These are phyloP conservation scores for Poa pratensis DNA, from an alignment of 176 grass and related monocot genomes.

Conservation along the genomic window DNA sequence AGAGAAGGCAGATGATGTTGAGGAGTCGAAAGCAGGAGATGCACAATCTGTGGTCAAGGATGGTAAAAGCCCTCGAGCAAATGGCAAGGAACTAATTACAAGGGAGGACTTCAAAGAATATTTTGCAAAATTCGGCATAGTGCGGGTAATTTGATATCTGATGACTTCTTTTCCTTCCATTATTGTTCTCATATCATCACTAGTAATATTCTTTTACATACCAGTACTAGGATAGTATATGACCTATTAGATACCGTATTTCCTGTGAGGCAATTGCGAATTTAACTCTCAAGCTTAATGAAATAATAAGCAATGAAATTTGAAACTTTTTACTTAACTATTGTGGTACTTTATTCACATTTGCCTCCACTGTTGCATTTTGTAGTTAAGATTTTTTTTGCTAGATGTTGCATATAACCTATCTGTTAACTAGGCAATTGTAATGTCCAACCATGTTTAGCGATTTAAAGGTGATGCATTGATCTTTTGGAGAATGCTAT, in stretches of 20 bases:
- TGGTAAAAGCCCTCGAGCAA: constrained; percentile 37
- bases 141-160: constrained; percentile 68
- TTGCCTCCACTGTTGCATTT: background rate
- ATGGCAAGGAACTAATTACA: constrained; percentile 46
- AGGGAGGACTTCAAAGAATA: constrained; percentile 82
- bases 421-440: constrained; percentile 24
- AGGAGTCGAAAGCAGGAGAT: constrained; percentile 35
- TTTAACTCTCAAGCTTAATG: constrained; percentile 6
- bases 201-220: constrained; percentile 22
- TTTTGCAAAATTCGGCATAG: constrained; percentile 81
- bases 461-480: background rate
- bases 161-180: background rate
- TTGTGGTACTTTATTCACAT: background rate
- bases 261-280: background rate
- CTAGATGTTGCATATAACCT: constrained; percentile 14
- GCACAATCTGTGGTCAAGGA: constrained; percentile 34
- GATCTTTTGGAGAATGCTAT: background rate
- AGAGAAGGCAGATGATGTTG: constrained; percentile 45
- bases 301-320: constrained; percentile 9
- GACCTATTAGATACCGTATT: background rate
- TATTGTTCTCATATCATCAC: background rate
- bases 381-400: background rate
- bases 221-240: background rate
- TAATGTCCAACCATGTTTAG: constrained; percentile 23
- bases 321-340: background rate